Percentiles rank a stretch among this genome's conserved stretches.
phyloP scores from a whole-genome alignment of 164 flowering plant genomes.

The Aristolochia californica region DNA sequence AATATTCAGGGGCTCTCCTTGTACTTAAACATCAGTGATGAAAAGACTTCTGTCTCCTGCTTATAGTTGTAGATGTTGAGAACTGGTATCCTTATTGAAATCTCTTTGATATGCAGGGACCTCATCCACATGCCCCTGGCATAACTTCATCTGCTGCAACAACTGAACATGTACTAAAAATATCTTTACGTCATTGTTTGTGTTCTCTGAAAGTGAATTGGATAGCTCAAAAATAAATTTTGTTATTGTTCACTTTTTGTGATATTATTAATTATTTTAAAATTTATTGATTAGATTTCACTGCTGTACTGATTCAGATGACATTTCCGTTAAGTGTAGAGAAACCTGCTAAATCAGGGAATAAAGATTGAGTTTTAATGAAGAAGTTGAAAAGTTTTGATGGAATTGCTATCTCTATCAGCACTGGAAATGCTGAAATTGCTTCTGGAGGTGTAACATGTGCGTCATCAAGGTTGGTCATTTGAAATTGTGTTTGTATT shows the following conservation, averaged over 20 bases:
- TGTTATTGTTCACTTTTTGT: no score
- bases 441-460: conserved; percentile 30
- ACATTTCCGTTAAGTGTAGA: conserved; percentile 42
- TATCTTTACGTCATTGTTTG: background rate
- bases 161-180: conserved; percentile 21
- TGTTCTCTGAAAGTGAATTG: no score
- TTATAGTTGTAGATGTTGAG: background rate
- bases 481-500: background rate
- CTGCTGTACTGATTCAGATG: conserved; percentile 28
- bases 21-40: no score
- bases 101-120: conserved; percentile 24
- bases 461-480: conserved; percentile 25
- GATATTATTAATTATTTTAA: no score
- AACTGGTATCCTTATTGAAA: background rate
- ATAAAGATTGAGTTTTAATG: conserved; percentile 39
- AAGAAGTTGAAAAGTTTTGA: conserved; percentile 71
- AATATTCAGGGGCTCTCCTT: no score
- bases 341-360: conserved; percentile 55
- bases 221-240: no score
- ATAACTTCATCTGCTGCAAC: conserved; percentile 33
- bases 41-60: background rate
- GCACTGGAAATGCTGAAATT: conserved; percentile 47
- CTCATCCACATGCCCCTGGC: conserved; percentile 37
- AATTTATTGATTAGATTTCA: background rate
- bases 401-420: conserved; percentile 70